Evolutionary conservation across 441 rosid genomes (phyloP).

Genomic region (Isatis lusitanica): DNA sequence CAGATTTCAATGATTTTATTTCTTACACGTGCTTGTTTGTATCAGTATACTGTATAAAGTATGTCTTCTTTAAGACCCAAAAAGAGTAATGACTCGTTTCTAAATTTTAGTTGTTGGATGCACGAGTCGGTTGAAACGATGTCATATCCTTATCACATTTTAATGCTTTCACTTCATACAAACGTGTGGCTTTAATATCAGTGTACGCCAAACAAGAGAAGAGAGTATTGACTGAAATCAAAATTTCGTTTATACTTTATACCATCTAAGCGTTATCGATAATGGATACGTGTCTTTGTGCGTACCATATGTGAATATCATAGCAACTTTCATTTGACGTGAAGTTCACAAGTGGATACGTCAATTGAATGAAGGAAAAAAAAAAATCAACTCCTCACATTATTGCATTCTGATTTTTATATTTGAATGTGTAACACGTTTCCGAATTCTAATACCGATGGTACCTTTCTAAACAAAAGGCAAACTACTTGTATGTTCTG

Average conservation of each 20-base stretch:
- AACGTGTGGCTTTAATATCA: neutral
- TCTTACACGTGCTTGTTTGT: too few species aligned
- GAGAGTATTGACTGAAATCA: neutral
- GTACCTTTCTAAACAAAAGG: neutral
- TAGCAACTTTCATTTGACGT: neutral
- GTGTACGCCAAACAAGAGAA: neutral
- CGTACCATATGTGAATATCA: neutral
- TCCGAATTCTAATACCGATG: neutral
- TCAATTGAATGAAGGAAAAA: neutral
- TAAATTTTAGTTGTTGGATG: neutral
- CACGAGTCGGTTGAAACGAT: neutral
- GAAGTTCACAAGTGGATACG: neutral
- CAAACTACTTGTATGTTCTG: neutral
- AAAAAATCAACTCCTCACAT: neutral
- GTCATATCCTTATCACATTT: neutral
- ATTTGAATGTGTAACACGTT: slow-evolving; percentile 17
- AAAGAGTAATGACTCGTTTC: neutral
- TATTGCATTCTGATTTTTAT: neutral
- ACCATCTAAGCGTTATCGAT: neutral
- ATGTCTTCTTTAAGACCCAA: neutral
- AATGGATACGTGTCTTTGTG: neutral
- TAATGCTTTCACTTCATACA: neutral
- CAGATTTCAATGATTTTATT: too few species aligned
- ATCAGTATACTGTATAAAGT: too few species aligned
- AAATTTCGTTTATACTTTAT: neutral